Base-by-base conservation (phyloP, 2,329 filamentous ascomycete genomes). In the Aureobasidium melanogenum region DNA sequence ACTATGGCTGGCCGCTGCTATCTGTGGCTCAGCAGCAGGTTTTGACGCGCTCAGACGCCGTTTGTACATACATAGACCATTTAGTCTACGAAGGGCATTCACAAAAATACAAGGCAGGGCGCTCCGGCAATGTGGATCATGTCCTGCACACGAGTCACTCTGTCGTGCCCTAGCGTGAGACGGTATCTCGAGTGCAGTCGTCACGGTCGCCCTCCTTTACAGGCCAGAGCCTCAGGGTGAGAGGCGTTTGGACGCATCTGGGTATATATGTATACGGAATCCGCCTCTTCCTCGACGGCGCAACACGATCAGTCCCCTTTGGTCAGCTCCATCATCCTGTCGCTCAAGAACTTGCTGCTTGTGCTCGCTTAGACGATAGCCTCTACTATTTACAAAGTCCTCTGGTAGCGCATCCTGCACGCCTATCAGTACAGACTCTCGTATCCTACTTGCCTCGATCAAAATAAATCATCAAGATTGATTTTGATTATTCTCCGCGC, bases 91-190 rank as follows among this genome's bases (percentile, higher is more conserved):
- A 62, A 62, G 60, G 48, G 48, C 48, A 62, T 62, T 48, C 39
- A 41, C 56, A 59, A 59, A 50, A 55, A 62, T 55, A 62, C 60
- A 54, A 61, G 58, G 58, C 48, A 61, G 47, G 58, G 38, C 38
- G 48, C 58, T 43, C 58, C 47, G 47, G 58, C 47, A 48, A 61
- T 61, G 56, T 59, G 56, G 56, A 59, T 59, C 56, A 59, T 59
- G 30, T 47, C 59, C 50, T 61, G 41, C 46, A 56, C 52, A 56
- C 62, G 63, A 64, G 63, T 64, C 63, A 64, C 63, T 62, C 50
- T 60, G 63, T 64, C 61, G 62, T 63, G 41, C 61, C 41, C 48
- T 61, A 61, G 59, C 59, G 59, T 61, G 48, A 59, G 56, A 59
- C 56, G 56, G 36, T 59, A 59, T 59, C 56, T 59, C 52, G 61